Evolutionary conservation across 768 basidiomycete genomes (phyloP), one percentile per base, ranked within the genome.

Genomic region (Lentinula lateritia): DNA sequence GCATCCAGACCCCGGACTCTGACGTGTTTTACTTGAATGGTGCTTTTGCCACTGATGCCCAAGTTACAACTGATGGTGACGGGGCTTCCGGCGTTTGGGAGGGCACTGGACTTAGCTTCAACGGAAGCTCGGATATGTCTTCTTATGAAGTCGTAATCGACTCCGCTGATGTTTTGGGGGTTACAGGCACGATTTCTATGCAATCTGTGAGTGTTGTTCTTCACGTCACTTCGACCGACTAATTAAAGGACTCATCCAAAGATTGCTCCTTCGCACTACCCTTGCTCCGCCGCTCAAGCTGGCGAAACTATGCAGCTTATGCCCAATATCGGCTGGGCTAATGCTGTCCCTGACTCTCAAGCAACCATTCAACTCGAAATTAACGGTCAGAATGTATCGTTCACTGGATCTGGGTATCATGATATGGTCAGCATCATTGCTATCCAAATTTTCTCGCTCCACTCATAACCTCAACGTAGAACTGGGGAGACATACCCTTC

Each of bases 241-340:
- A 20, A 23, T 20, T 28, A 20, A 23, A 9, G 20, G 28, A 2
- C 10, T 18, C n/a, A 16, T 18, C 43, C 15, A 52, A 52, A 62
- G 62, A 39, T 48, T 35, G 62, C 61, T 3, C 64, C 66, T 12
- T 53, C 58, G 2, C 66, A 66, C 41, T 65, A 63, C 39, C 62
- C 66, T 3, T 66, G 66, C 20, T 50, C 56, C n/a, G 60, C 60
- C 6, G 39, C 18, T 28, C 20, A 39, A 32, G 57, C 41, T 18
- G 64, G 63, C 0, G 61, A 52, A 20, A 64, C 36, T n/a, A 35
- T 68, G 54, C 18, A 60, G 8, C 35, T 65, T 9, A 50, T 61
- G 16, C 65, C 67, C 1, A 32, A 60, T 32, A 46, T 66, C 15
- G 67, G 67, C 1, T 68, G 66, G 67, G 59, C 64, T n/a, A 68